A percentile compares a stretch with the other conserved stretches of the same genome.
Conservation (phyloP, 768 basidiomycete genomes). For the Russula earlei region DNA sequence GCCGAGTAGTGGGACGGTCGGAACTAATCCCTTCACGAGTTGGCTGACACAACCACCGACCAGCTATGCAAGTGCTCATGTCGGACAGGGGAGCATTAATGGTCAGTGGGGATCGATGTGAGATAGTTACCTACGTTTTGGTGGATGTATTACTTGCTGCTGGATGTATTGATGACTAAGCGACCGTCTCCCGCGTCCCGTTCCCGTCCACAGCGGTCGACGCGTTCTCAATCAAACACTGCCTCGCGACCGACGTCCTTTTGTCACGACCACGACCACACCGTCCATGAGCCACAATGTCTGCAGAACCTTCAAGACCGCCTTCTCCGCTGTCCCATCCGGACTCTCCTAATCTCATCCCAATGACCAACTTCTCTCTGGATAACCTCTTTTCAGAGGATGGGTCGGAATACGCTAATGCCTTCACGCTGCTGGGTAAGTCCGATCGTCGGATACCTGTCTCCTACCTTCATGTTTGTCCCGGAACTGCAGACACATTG, state of each 20-base stretch:
- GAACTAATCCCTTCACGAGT: conserved; percentile 23
- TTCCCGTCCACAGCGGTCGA: not conserved
- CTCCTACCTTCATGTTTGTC: conserved; percentile 21
- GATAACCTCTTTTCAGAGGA: conserved; percentile 72
- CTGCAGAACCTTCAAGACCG: conserved; percentile 27
- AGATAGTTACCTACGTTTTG: not conserved
- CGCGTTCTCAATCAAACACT: not conserved
- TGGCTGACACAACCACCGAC: conserved; percentile 22
- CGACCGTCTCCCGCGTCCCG: not conserved
- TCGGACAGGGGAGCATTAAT: conserved; percentile 12
- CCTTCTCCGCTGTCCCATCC: conserved; percentile 28
- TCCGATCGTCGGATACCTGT: too few species aligned
- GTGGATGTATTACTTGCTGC: not conserved
- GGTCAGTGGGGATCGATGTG: conserved; percentile 9
- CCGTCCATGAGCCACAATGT: conserved; percentile 18
- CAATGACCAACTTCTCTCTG: conserved; percentile 48
- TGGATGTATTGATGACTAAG: conserved; percentile 7
- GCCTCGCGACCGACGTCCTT: conserved; percentile 1
- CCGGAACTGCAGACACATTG: conserved; percentile 59
- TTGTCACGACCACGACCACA: conserved; percentile 9
- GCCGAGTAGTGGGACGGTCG: not conserved
- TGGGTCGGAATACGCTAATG: conserved; percentile 65
- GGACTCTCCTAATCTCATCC: conserved; percentile 24
- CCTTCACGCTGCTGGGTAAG: conserved; percentile 77
- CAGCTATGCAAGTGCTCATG: conserved; percentile 4